Percentiles rank a stretch among this genome's conserved stretches.
Conservation (phyloP, 202 grass and related monocot species). For the Zoysia matrella region DNA sequence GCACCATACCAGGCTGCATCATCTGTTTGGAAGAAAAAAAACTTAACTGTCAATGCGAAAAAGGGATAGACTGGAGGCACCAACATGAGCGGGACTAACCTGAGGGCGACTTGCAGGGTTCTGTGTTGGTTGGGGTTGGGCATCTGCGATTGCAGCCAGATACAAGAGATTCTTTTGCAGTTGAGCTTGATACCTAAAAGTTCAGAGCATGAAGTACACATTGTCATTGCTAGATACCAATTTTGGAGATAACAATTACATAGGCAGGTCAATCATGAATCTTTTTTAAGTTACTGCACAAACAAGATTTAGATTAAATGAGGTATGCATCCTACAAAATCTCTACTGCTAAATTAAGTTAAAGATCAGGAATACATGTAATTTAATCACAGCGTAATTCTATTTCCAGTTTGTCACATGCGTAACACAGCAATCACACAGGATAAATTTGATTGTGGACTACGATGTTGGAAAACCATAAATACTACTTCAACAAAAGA, state of each 20-base stretch:
- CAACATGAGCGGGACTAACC: constrained; percentile 48
- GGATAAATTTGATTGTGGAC: constrained; percentile 12
- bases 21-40: constrained; percentile 38
- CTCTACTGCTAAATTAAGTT: background rate
- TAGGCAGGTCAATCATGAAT: constrained; percentile 1
- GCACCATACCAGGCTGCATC: no score
- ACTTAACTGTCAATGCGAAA: constrained; percentile 8
- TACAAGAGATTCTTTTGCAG: no score
- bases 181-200: background rate
- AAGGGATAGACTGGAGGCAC: background rate
- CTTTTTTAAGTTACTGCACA: background rate
- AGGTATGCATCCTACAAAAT: background rate
- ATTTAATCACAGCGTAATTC: background rate
- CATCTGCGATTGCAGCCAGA: no score
- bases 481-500: background rate
- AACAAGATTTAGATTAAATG: background rate
- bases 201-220: constrained; percentile 19
- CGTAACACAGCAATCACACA: background rate
- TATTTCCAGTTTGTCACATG: background rate
- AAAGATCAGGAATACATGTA: background rate
- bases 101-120: constrained; percentile 61
- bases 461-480: background rate
- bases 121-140: no score
- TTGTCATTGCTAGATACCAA: background rate
- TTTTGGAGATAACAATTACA: constrained; percentile 5